Conservation (phyloP, 2,329 filamentous ascomycete species). For the Calonectria henricotiae region DNA sequence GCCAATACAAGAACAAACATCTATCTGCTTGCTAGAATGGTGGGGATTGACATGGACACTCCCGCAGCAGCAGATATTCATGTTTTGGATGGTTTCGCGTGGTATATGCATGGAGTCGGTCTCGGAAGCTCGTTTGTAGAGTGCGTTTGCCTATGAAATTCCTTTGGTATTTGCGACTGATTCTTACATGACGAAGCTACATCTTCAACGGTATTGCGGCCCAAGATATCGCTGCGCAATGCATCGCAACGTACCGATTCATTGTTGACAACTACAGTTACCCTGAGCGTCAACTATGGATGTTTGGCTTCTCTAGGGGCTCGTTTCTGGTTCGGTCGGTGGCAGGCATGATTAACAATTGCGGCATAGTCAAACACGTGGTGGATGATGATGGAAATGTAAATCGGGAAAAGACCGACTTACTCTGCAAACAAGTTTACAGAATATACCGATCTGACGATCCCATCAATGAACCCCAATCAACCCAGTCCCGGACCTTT, state of each 20-base stretch:
- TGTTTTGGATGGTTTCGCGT: slow-evolving; percentile 5
- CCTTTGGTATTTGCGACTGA: no score
- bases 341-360: slow-evolving; percentile 54
- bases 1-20: slow-evolving; percentile 41
- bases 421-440: slow-evolving; percentile 46
- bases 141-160: neutral
- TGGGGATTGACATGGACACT: slow-evolving; percentile 33
- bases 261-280: slow-evolving; percentile 44
- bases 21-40: slow-evolving; percentile 40
- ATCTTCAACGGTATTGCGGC: slow-evolving; percentile 40
- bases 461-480: slow-evolving; percentile 40
- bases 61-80: slow-evolving; percentile 24
- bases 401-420: neutral
- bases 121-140: slow-evolving; percentile 32
- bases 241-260: slow-evolving; percentile 39
- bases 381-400: slow-evolving; percentile 21
- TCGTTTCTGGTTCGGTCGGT: slow-evolving; percentile 49
- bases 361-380: slow-evolving; percentile 47
- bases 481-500: slow-evolving; percentile 39
- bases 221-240: slow-evolving; percentile 35
- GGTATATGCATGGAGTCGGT: slow-evolving; percentile 34
- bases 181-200: slow-evolving; percentile 26
- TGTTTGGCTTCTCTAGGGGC: slow-evolving; percentile 53
- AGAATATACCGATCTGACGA: slow-evolving; percentile 46
- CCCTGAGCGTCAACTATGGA: slow-evolving; percentile 47